Conservation (phyloP, 148 eudicot species). For the Camellia sinensis region DNA sequence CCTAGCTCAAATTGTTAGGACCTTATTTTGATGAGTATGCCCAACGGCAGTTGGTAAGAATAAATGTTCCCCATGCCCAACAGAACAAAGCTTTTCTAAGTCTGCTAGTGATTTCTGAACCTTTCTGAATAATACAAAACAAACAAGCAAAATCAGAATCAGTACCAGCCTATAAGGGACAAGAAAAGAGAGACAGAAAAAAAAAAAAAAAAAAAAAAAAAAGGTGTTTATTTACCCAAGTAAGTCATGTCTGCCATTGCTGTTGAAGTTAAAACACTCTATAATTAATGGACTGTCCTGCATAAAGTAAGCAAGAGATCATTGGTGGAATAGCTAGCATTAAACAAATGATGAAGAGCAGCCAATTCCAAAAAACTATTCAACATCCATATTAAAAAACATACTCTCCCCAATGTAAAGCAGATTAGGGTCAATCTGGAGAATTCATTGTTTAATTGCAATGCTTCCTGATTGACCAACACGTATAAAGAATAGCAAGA, state of each 20-base stretch:
- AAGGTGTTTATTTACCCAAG: constrained; percentile 57
- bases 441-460: neutral
- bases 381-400: neutral
- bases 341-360: neutral
- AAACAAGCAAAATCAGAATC: constrained; percentile 16
- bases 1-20: constrained; percentile 20
- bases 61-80: constrained; percentile 60
- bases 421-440: neutral
- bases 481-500: neutral
- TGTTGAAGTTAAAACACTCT: constrained; percentile 89
- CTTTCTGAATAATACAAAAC: constrained; percentile 47
- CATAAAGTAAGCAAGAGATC: constrained; percentile 30
- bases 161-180: neutral
- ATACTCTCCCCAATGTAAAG: neutral
- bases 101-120: constrained; percentile 67
- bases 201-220: neutral
- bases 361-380: neutral
- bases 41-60: constrained; percentile 52
- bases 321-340: constrained; percentile 2
- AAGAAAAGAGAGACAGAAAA: constrained; percentile 8
- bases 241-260: constrained; percentile 87
- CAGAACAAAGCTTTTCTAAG: constrained; percentile 65
- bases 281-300: constrained; percentile 84
- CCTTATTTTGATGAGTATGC: constrained; percentile 70
- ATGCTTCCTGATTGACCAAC: neutral